phyloP scores from a whole-genome alignment of 495 filamentous ascomycete genomes.

The Penicillium odoratum region DNA sequence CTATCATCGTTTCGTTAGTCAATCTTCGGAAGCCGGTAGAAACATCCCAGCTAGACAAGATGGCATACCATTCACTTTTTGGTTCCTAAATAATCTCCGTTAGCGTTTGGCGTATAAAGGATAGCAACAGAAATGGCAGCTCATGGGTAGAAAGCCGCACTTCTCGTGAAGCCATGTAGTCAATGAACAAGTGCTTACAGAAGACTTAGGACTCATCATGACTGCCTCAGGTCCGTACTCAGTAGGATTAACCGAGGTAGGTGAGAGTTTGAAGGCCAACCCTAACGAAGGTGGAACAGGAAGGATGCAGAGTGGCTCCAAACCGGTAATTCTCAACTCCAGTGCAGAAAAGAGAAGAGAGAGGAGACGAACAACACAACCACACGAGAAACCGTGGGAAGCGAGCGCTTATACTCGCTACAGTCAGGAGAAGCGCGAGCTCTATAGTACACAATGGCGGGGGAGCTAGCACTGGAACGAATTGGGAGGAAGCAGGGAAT shows the following conservation, averaged over 20 bases:
- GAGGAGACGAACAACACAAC: neutral
- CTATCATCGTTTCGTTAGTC: constrained; percentile 21
- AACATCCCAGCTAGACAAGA: neutral
- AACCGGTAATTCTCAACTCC: constrained; percentile 1
- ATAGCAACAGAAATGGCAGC: neutral
- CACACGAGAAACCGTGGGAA: neutral
- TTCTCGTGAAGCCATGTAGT: neutral
- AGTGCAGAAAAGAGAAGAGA: neutral
- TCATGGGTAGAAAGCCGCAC: neutral
- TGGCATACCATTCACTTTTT: constrained; percentile 25
- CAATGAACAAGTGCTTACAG: constrained; percentile 18
- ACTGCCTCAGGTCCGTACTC: constrained; percentile 7
- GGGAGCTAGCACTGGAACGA: constrained; percentile 14
- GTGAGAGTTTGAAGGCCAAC: constrained; percentile 11
- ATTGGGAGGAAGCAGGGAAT: constrained; percentile 1
- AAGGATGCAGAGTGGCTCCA: constrained; percentile 5
- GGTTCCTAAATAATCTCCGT: constrained; percentile 25
- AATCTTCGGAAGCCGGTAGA: neutral
- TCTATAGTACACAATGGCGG: constrained; percentile 7
- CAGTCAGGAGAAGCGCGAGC: neutral
- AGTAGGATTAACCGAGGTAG: constrained; percentile 10
- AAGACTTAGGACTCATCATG: constrained; percentile 25
- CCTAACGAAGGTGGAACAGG: constrained; percentile 13
- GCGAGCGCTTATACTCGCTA: constrained; percentile 4
- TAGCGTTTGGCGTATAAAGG: constrained; percentile 16